Percentiles rank a stretch among this genome's conserved stretches.
phyloP scores from a whole-genome alignment of 2,329 filamentous ascomycete genomes.

The Phyllosticta citrichinensis region DNA sequence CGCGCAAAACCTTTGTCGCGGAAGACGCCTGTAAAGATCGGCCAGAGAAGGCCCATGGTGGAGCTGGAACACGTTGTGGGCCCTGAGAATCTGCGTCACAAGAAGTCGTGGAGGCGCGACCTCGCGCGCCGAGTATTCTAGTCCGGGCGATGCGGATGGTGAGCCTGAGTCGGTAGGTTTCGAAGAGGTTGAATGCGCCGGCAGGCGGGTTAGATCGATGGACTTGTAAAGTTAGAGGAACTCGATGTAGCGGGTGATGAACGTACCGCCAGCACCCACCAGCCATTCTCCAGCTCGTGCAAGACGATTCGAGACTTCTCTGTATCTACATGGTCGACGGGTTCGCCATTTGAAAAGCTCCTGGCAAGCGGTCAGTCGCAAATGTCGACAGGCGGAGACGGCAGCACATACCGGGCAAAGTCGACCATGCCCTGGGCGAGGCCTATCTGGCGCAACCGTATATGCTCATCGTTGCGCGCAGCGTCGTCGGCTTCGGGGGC shows the following conservation, averaged over 20 bases:
- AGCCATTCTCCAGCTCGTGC: constrained; percentile 77
- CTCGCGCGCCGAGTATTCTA: constrained; percentile 83
- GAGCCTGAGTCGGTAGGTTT: constrained; percentile 14
- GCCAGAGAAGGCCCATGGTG: constrained; percentile 73
- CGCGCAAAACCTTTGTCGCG: constrained; percentile 58
- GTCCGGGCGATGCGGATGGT: constrained; percentile 24
- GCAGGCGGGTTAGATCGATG: constrained; percentile 69
- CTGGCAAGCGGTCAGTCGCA: constrained; percentile 29
- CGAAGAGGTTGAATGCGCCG: constrained; percentile 32
- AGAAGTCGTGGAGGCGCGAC: constrained; percentile 73
- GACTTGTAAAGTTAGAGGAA: constrained; percentile 40
- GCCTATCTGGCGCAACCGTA: constrained; percentile 83
- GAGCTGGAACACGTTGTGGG: constrained; percentile 74
- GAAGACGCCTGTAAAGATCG: constrained; percentile 55
- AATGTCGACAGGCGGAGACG: constrained; percentile 9
- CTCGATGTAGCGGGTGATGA: neutral
- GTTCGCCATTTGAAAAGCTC: constrained; percentile 68
- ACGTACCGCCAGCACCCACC: constrained; percentile 90
- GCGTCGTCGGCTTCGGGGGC: constrained; percentile 28
- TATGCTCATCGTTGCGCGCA: constrained; percentile 59
- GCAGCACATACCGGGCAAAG: constrained; percentile 55
- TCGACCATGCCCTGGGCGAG: constrained; percentile 93
- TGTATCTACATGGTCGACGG: constrained; percentile 81
- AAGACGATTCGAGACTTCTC: constrained; percentile 78
- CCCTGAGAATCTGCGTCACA: constrained; percentile 69